These are phyloP conservation scores for Fusarium albosuccineum DNA, from an alignment of 2,329 filamentous ascomycete genomes.

Conservation along the genomic window DNA sequence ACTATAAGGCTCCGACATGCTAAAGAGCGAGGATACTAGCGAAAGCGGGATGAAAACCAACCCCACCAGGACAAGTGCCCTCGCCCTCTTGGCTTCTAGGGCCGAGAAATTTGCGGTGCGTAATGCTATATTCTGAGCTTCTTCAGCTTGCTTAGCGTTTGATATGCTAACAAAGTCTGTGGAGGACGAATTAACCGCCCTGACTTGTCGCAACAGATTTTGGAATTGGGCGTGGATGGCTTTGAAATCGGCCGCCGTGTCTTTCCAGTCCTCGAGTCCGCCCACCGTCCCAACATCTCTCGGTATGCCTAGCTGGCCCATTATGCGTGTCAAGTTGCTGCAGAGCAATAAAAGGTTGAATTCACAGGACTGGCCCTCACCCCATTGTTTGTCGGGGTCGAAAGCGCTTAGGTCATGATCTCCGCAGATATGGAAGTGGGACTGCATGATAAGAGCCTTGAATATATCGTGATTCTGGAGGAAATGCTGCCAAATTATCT, in stretches of 20 bases:
- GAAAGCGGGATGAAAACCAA: conserved; percentile 12
- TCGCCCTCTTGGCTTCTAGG: background rate
- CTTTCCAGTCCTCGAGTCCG: background rate
- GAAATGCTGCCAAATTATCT: conserved; percentile 1
- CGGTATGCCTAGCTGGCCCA: background rate
- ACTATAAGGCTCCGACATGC: conserved; percentile 11
- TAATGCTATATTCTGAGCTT: background rate
- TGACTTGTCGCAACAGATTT: background rate
- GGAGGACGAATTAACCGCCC: background rate
- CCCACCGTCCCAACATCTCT: background rate
- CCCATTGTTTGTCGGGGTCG: background rate
- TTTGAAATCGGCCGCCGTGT: background rate
- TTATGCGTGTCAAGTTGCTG: background rate
- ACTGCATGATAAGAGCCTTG: background rate
- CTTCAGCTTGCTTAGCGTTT: background rate
- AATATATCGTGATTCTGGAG: background rate
- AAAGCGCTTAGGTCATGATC: background rate
- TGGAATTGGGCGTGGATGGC: background rate
- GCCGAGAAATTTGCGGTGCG: background rate
- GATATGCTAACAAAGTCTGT: background rate
- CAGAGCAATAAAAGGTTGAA: background rate
- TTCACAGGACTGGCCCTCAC: background rate
- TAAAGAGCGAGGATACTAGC: background rate
- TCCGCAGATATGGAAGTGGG: background rate
- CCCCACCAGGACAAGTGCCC: background rate